These are phyloP conservation scores for Penicillium salamii DNA, from an alignment of 495 filamentous ascomycete species.

Conservation along the genomic window DNA sequence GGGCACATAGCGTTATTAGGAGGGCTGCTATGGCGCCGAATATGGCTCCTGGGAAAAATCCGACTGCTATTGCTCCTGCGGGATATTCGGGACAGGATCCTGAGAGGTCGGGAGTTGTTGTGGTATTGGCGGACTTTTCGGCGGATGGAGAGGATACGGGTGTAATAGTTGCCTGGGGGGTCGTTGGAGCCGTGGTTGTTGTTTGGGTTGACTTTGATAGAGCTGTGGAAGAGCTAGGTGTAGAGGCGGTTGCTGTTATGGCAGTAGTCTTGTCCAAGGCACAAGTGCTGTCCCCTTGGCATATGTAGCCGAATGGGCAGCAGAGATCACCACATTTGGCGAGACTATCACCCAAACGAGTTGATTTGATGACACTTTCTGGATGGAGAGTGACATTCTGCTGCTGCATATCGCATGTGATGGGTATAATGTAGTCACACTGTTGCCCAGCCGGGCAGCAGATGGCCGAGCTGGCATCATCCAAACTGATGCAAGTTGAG, in stretches of 20 bases:
- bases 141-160: slow-evolving; percentile 18
- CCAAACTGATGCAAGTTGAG: slow-evolving; percentile 63
- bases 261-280: slow-evolving; percentile 37
- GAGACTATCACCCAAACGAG: slow-evolving; percentile 53
- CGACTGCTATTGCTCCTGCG: slow-evolving; percentile 52
- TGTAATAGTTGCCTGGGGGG: slow-evolving; percentile 15
- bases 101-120: slow-evolving; percentile 8
- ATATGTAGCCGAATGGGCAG: slow-evolving; percentile 78
- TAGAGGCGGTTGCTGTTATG: slow-evolving; percentile 23
- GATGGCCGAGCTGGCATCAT: slow-evolving; percentile 63
- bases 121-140: slow-evolving; percentile 17
- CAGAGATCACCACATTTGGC: slow-evolving; percentile 59
- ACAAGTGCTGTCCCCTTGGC: slow-evolving; percentile 47
- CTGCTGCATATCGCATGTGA: slow-evolving; percentile 64
- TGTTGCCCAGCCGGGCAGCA: slow-evolving; percentile 68
- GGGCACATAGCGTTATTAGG: slow-evolving; percentile 42
- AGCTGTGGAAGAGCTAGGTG: slow-evolving; percentile 25
- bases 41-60: slow-evolving; percentile 62
- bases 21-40: slow-evolving; percentile 49
- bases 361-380: slow-evolving; percentile 67
- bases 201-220: not conserved
- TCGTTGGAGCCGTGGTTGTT: slow-evolving; percentile 18
- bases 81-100: slow-evolving; percentile 44
- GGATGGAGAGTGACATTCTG: slow-evolving; percentile 64
- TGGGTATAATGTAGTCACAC: slow-evolving; percentile 65